Conservation (phyloP, 2,329 filamentous ascomycete genomes). For the Endoconidiophora laricicola region DNA sequence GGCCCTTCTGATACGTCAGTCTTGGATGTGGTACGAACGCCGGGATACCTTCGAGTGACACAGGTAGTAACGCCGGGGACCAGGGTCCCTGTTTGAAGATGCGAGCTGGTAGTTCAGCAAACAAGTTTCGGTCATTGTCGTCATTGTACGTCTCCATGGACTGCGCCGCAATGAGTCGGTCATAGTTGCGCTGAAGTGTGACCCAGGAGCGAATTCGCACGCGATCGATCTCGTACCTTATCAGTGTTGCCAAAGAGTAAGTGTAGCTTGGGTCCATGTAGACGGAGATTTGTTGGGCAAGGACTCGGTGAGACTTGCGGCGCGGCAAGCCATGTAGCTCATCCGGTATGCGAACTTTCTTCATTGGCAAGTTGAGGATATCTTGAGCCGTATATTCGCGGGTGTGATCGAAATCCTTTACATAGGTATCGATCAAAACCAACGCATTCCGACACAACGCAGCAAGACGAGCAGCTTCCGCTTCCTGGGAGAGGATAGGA, state of each 20-base stretch:
- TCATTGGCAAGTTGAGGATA: constrained; percentile 21
- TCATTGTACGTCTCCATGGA: background rate
- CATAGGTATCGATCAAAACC: constrained; percentile 16
- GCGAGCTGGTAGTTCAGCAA: constrained; percentile 18
- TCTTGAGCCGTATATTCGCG: constrained; percentile 21
- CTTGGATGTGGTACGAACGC: constrained; percentile 22
- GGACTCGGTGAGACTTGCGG: constrained; percentile 20
- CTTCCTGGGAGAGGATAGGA: too few species aligned
- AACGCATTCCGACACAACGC: constrained; percentile 15
- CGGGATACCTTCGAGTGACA: constrained; percentile 19
- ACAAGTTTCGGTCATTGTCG: constrained; percentile 7
- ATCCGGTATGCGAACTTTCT: constrained; percentile 19
- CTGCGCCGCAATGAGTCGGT: constrained; percentile 18
- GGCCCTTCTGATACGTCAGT: constrained; percentile 19
- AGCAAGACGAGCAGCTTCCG: background rate
- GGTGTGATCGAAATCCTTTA: constrained; percentile 18
- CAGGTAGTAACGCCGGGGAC: constrained; percentile 18
- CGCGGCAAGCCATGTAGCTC: constrained; percentile 21
- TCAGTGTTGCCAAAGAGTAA: constrained; percentile 22
- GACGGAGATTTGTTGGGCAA: constrained; percentile 20
- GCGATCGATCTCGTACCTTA: constrained; percentile 23
- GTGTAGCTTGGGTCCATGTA: constrained; percentile 22
- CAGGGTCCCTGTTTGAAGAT: constrained; percentile 22
- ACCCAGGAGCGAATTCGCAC: constrained; percentile 23
- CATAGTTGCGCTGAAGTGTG: constrained; percentile 22